phyloP scores from a whole-genome alignment of 345 rosid genomes.

The Pistacia integerrima region DNA sequence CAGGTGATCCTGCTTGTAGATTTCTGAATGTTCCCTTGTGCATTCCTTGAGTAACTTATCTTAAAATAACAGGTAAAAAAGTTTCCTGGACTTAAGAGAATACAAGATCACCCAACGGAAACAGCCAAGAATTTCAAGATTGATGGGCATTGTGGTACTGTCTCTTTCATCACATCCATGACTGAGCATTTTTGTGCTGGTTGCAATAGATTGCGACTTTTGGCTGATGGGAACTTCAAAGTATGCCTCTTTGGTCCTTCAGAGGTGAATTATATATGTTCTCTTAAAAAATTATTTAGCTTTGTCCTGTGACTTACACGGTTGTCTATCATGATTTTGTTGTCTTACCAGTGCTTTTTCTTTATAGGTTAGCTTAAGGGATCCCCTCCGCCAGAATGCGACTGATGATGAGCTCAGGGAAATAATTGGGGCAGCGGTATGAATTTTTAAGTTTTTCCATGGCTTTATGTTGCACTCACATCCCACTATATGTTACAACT shows the following conservation, averaged over 20 bases:
- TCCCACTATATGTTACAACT: background rate
- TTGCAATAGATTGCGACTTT: conserved; percentile 92
- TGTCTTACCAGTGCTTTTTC: conserved; percentile 13
- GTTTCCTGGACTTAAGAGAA: conserved; percentile 57
- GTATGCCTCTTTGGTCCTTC: conserved; percentile 99
- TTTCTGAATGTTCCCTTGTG: conserved; percentile 8
- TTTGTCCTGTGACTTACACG: background rate
- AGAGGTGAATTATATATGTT: conserved; percentile 51
- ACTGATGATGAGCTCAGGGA: conserved; percentile 67
- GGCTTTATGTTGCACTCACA: background rate
- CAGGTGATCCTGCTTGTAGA: conserved; percentile 24
- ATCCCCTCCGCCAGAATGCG: conserved; percentile 81
- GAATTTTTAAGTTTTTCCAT: conserved; percentile 20
- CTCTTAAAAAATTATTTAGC: conserved; percentile 4
- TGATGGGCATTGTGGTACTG: conserved; percentile 80
- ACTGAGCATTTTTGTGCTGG: conserved; percentile 97
- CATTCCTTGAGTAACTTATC: conserved; percentile 15
- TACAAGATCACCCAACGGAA: conserved; percentile 77
- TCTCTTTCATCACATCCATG: conserved; percentile 98
- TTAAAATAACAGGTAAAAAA: conserved; percentile 44
- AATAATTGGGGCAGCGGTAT: conserved; percentile 91
- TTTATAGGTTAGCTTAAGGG: conserved; percentile 88
- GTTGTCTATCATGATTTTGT: background rate
- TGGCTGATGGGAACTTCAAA: conserved; percentile 98
- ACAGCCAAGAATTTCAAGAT: conserved; percentile 90